Evolutionary conservation across 108 stramenopile species (phyloP).

Genomic region (Fragilaria crotonensis): DNA sequence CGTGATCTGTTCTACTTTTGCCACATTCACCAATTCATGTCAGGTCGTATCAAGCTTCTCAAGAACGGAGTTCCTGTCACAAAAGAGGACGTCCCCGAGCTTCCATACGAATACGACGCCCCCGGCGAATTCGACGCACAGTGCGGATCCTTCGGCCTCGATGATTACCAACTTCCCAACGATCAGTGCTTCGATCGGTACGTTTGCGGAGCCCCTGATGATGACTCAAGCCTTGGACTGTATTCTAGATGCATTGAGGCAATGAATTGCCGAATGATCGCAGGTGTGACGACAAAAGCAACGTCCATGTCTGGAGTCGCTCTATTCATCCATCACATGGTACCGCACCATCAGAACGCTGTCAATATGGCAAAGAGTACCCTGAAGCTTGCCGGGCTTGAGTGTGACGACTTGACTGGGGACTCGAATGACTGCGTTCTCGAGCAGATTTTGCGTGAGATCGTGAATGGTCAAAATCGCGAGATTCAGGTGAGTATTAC

Average conservation of each 20-base stretch:
- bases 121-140: slow-evolving; percentile 35
- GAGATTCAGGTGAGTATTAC: slow-evolving; percentile 78
- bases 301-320: slow-evolving; percentile 13
- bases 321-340: slow-evolving; percentile 83
- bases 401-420: slow-evolving; percentile 41
- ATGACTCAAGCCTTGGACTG: too few relatives aligned
- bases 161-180: slow-evolving; percentile 39
- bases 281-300: slow-evolving; percentile 42
- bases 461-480: slow-evolving; percentile 67
- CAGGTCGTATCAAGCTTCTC: slow-evolving; percentile 65
- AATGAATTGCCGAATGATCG: slow-evolving; percentile 68
- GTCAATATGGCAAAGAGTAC: slow-evolving; percentile 87
- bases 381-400: slow-evolving; percentile 26
- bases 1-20: slow-evolving; percentile 90
- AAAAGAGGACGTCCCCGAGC: slow-evolving; percentile 18
- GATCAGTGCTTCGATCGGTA: slow-evolving; percentile 37
- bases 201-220: slow-evolving; percentile 24
- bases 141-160: slow-evolving; percentile 67
- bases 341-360: slow-evolving; percentile 90
- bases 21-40: slow-evolving; percentile 73
- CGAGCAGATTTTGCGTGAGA: slow-evolving; percentile 41
- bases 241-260: slow-evolving; percentile 50
- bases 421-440: slow-evolving; percentile 36
- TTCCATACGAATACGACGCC: slow-evolving; percentile 51
- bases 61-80: slow-evolving; percentile 29